Base-by-base conservation (phyloP, 129 eudicot genomes). In the Apium graveolens region DNA sequence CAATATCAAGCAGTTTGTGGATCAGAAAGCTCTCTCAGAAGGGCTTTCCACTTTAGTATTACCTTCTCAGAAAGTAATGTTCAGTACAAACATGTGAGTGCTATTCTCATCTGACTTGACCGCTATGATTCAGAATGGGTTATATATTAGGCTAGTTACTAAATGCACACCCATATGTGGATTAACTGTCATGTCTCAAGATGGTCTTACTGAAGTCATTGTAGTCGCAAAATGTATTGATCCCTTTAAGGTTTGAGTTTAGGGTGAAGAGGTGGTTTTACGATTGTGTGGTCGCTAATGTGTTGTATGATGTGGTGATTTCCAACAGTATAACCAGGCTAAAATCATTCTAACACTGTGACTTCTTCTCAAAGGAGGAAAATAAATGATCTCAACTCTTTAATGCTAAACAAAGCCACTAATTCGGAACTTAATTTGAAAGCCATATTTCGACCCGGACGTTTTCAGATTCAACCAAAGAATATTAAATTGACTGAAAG, bases 21-120 rank as follows among this genome's bases (percentile, higher is more conserved):
- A 94, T 87, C 83, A 90, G 31, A 88, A 85, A 34, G 92, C 91
- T 82, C 76, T 91, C 82, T 81, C 11, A 82, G 89, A 83, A 11
- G 97, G 98, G 80, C 96, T 94, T 78, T 88, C 96, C 73, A 85
- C 98, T 71, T 85, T 94, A 86, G 82, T 90, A 27, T 82, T 94
- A 77, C 96, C 98, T 81, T 90, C 96, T 81, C 98, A 94, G 85
- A 84, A 83, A 84, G 92, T 86, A 38, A 82, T 80, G 87, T 91
- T 94, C 84, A 94, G 96, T 85, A 93, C 68, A 49, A 96, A 94
- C 80, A 86, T 90, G 98, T 94, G 87, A 76, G 93, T 73, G 55
- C 70, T 42, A 31, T 24, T 79, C 27, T 1, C 74, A 31, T 62
- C 53, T 24, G 53, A 20, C 29, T 43, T 73, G 17, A 21, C 70